Evolutionary conservation across 2,329 filamentous ascomycete genomes (phyloP), one percentile per base, ranked within the genome.

Genomic region (Claviceps cyperi): DNA sequence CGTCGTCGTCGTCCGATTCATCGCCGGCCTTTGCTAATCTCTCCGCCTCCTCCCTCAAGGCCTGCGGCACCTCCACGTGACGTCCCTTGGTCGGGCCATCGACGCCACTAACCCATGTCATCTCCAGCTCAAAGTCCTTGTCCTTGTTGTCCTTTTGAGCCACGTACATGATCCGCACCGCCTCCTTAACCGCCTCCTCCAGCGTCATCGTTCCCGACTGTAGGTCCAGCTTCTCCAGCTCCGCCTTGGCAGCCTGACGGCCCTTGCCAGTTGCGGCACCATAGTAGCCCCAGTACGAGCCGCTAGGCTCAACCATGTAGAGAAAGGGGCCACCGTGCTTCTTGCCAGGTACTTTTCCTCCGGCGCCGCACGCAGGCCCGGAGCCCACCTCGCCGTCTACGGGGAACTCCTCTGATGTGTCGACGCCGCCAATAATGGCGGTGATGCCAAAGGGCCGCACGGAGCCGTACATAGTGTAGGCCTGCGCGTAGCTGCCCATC

Each of bases 71-170:
- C 69, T 94, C 88, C 68, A 91, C 78, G 65, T 98, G 92, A 60
- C 83, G 81, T 55, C 92, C 92, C 73, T 94, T 91, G 55, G 90
- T 97, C 37, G 90, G 89, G 5, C 90, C 91, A 57, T 86, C 80
- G 46, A 81, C 69, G 49, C 77, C 80, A 68, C 89, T 96, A 67
- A 97, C 86, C 92, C 92, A 98, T 52, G 87, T 94, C 89, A 98
- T 94, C 74, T 98, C 92, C 53, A 98, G 76, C 80, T 98, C 92
- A 63, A 97, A 98, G 57, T 97, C 92, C 76, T 98, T 98, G 72
- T 97, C 92, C 74, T 97, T 97, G 76, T 91, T 97, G 68, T 98
- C 92, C 68, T 97, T 92, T 66, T 98, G 92, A 46, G 91, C 90
- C 53, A 95, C 81, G 67, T 96, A 94, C 69, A 98, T 97, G 69